Conservation (phyloP, 1,284 basidiomycete species). For the Ustilago tritici region DNA sequence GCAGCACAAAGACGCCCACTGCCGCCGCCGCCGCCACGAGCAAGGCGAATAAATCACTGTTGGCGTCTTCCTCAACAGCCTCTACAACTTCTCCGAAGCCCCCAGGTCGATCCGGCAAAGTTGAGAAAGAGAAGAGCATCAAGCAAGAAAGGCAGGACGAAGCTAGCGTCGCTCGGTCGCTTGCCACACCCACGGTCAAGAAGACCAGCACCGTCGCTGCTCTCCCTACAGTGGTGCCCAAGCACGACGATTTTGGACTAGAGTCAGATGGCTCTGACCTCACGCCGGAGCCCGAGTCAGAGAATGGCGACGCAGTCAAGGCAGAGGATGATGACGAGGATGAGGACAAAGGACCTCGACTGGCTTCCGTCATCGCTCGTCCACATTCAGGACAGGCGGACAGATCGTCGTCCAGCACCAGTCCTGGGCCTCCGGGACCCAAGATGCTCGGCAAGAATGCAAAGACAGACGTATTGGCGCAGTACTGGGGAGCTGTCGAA, state of each 20-base stretch:
- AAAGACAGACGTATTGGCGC: slow-evolving; percentile 64
- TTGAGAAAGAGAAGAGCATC: slow-evolving; percentile 9
- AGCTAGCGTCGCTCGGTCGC: slow-evolving; percentile 16
- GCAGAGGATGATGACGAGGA: slow-evolving; percentile 34
- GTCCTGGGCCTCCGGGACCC: slow-evolving; percentile 58
- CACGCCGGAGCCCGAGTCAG: slow-evolving; percentile 49
- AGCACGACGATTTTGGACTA: slow-evolving; percentile 20
- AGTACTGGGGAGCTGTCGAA: slow-evolving; percentile 66
- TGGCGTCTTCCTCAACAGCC: not conserved
- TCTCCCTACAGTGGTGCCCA: slow-evolving; percentile 1
- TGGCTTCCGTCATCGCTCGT: slow-evolving; percentile 18
- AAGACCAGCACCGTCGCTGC: slow-evolving; percentile 13
- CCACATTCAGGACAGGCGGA: slow-evolving; percentile 23
- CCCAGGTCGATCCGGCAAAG: slow-evolving; percentile 10
- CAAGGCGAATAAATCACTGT: slow-evolving; percentile 2
- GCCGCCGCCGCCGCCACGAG: not conserved
- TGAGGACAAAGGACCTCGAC: slow-evolving; percentile 33
- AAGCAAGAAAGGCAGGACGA: slow-evolving; percentile 35
- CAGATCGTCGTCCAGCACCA: slow-evolving; percentile 38
- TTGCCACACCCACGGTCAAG: slow-evolving; percentile 15
- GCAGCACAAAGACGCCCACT: slow-evolving; percentile 2
- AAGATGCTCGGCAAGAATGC: slow-evolving; percentile 68
- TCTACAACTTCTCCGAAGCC: slow-evolving; percentile 11
- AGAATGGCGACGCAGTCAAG: slow-evolving; percentile 28
- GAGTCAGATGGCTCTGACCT: slow-evolving; percentile 52